phyloP scores from a whole-genome alignment of 306 rosid genomes.

The Cucumis cinereus region DNA sequence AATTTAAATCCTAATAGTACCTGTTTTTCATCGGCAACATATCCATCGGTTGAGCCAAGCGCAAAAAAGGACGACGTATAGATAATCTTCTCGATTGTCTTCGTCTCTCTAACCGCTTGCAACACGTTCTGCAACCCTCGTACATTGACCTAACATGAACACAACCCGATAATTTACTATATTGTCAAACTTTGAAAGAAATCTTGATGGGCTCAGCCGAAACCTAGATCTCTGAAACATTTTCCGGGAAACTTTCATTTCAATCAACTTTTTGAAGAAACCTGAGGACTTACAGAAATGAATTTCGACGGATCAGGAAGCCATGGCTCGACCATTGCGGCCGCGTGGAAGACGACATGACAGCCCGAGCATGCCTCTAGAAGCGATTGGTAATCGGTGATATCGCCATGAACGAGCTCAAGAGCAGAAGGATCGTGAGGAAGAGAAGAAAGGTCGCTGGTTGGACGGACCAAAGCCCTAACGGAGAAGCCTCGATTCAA shows the following conservation, averaged over 20 bases:
- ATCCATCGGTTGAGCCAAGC: constrained; percentile 65
- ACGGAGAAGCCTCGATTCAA: constrained; percentile 44
- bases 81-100: constrained; percentile 50
- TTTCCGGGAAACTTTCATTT: not conserved
- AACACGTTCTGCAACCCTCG: constrained; percentile 67
- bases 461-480: constrained; percentile 57
- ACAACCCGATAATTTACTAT: not conserved
- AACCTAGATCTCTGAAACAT: not conserved
- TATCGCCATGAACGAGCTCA: constrained; percentile 66
- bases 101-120: constrained; percentile 54
- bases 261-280: not conserved
- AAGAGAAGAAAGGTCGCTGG: constrained; percentile 69
- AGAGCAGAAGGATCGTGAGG: constrained; percentile 23
- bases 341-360: constrained; percentile 66
- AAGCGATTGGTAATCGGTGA: constrained; percentile 58
- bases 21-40: constrained; percentile 57
- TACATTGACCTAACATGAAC: constrained; percentile 47
- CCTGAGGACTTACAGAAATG: constrained; percentile 28
- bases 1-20: constrained; percentile 11
- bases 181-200: not conserved
- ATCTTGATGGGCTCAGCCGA: not conserved
- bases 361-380: constrained; percentile 65
- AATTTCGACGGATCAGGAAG: constrained; percentile 79
- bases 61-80: constrained; percentile 89
- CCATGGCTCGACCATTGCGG: constrained; percentile 95